A percentile compares a stretch with the other conserved stretches of the same genome.
These are phyloP conservation scores for Penicillium cinerascens DNA, from an alignment of 495 filamentous ascomycete genomes.

Conservation along the genomic window DNA sequence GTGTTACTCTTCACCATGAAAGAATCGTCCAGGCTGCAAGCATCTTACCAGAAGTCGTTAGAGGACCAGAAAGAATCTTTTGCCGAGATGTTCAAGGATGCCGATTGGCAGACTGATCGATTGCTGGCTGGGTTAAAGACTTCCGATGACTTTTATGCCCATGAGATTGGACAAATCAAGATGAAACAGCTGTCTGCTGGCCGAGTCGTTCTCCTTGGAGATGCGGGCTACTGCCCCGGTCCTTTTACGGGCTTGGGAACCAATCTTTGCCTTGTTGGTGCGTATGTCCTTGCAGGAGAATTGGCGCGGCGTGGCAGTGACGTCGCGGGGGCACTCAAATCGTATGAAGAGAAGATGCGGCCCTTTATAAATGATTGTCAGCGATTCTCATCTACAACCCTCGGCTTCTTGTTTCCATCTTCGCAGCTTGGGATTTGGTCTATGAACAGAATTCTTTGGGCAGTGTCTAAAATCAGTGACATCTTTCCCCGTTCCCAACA, in stretches of 20 bases:
- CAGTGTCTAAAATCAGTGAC: background rate
- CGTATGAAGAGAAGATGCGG: constrained; percentile 39
- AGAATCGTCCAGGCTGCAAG: constrained; percentile 36
- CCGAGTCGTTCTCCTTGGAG: constrained; percentile 51
- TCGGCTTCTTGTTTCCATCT: background rate
- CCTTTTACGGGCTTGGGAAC: constrained; percentile 50
- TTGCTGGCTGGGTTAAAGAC: constrained; percentile 37
- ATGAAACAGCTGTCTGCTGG: constrained; percentile 42
- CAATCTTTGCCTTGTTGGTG: constrained; percentile 41
- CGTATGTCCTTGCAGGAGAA: constrained; percentile 53
- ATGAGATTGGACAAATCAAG: constrained; percentile 37
- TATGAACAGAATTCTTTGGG: background rate
- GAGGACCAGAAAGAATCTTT: constrained; percentile 37
- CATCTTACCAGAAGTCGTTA: constrained; percentile 15
- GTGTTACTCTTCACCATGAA: constrained; percentile 3
- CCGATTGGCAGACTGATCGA: constrained; percentile 42
- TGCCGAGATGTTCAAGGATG: constrained; percentile 35
- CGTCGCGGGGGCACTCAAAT: constrained; percentile 29
- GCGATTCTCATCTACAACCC: background rate
- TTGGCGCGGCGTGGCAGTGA: constrained; percentile 31
- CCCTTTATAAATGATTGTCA: constrained; percentile 32
- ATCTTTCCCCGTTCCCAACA: background rate
- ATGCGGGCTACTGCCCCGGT: constrained; percentile 51
- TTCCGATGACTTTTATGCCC: constrained; percentile 49
- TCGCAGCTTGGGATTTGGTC: background rate